phyloP scores from a whole-genome alignment of 805 yeast species.

The Priceomyces medius region DNA sequence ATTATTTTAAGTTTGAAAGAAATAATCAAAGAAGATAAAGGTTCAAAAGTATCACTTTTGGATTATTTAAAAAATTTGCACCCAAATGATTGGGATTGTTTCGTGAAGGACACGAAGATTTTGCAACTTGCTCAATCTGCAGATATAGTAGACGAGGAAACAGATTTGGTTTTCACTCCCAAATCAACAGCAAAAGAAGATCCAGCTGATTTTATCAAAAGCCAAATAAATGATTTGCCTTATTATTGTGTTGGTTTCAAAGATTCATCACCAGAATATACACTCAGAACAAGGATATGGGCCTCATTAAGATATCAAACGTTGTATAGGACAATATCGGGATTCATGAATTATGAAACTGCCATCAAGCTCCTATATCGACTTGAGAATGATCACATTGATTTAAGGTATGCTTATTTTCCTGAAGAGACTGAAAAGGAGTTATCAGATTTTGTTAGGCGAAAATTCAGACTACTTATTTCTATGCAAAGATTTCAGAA shows the following conservation, averaged over 20 bases:
- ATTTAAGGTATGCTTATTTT: not conserved
- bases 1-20: constrained; percentile 45
- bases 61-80: constrained; percentile 76
- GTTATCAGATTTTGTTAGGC: constrained; percentile 50
- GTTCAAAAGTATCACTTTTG: constrained; percentile 56
- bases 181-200: constrained; percentile 11
- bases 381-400: constrained; percentile 61
- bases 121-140: constrained; percentile 12
- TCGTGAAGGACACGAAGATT: constrained; percentile 72
- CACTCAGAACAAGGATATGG: constrained; percentile 80
- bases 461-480: constrained; percentile 78
- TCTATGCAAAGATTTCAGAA: constrained; percentile 83
- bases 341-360: constrained; percentile 73
- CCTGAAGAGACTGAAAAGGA: constrained; percentile 20
- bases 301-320: constrained; percentile 84
- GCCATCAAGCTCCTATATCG: constrained; percentile 71
- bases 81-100: constrained; percentile 76
- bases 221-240: constrained; percentile 61
- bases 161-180: constrained; percentile 3
- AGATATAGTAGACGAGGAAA: constrained; percentile 5
- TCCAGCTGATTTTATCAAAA: constrained; percentile 25
- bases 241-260: constrained; percentile 72
- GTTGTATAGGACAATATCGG: constrained; percentile 76
- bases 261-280: constrained; percentile 59
- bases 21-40: constrained; percentile 44